phyloP scores from a whole-genome alignment of 1,284 basidiomycete genomes.

The Trichosporon ovoides region DNA sequence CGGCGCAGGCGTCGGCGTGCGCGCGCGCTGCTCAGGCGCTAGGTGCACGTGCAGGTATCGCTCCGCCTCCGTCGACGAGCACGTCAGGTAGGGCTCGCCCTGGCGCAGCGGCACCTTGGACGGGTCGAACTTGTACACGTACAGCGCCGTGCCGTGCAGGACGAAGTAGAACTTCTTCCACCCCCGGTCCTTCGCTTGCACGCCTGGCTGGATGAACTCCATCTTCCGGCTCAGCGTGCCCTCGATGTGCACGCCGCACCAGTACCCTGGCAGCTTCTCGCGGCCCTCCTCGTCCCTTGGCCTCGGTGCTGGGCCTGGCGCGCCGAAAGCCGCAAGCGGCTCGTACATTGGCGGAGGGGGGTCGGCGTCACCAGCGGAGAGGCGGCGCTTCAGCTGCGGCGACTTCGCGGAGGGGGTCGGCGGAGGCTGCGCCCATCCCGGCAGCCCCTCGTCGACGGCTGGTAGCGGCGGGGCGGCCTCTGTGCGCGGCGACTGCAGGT shows the following conservation, averaged over 20 bases:
- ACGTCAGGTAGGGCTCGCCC: constrained; percentile 18
- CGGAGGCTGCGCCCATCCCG: constrained; percentile 3
- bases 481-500: constrained; percentile 39
- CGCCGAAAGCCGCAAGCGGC: background rate
- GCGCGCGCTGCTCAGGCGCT: constrained; percentile 40
- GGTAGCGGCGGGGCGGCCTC: background rate
- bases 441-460: constrained; percentile 17
- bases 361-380: constrained; percentile 50
- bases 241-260: constrained; percentile 70
- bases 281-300: constrained; percentile 65
- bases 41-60: constrained; percentile 48
- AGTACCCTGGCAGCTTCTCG: constrained; percentile 76
- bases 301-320: constrained; percentile 23
- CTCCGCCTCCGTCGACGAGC: constrained; percentile 36
- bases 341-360: constrained; percentile 48
- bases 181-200: constrained; percentile 81
- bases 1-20: background rate
- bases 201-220: constrained; percentile 69
- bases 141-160: constrained; percentile 83
- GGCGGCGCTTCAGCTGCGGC: constrained; percentile 39
- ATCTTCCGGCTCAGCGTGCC: constrained; percentile 86
- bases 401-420: constrained; percentile 7
- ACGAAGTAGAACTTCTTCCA: constrained; percentile 88
- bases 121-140: constrained; percentile 68
- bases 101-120: constrained; percentile 46